phyloP scores from a whole-genome alignment of 441 rosid species.

The Mallotus repandus region DNA sequence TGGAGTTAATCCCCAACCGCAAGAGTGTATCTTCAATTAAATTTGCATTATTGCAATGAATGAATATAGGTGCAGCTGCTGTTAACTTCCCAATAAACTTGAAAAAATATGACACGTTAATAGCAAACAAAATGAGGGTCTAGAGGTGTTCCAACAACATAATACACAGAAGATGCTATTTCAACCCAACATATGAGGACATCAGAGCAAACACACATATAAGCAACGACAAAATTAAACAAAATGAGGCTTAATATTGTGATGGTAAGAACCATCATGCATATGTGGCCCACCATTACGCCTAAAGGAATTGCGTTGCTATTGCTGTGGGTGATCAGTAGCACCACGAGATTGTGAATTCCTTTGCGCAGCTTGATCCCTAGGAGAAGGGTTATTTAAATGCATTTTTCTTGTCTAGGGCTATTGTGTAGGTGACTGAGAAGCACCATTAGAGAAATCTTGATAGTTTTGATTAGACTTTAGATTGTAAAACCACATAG shows the following conservation, averaged over 20 bases:
- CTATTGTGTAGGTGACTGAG: constrained; percentile 44
- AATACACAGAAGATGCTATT: constrained; percentile 46
- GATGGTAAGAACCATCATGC: constrained; percentile 54
- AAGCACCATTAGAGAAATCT: constrained; percentile 35
- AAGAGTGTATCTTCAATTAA: constrained; percentile 71
- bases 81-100: constrained; percentile 22
- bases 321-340: constrained; percentile 55
- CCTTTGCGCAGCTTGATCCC: constrained; percentile 44
- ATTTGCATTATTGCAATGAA: constrained; percentile 73
- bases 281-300: constrained; percentile 55
- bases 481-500: no score
- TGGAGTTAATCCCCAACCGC: constrained; percentile 32
- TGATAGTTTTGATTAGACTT: no score
- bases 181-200: constrained; percentile 38
- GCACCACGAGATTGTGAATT: constrained; percentile 41
- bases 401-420: constrained; percentile 35
- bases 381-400: constrained; percentile 44
- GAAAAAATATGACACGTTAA: constrained; percentile 7
- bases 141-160: constrained; percentile 39
- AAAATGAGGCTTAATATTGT: constrained; percentile 38
- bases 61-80: constrained; percentile 26
- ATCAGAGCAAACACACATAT: constrained; percentile 29
- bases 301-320: constrained; percentile 48
- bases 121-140: constrained; percentile 27
- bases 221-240: constrained; percentile 18